Percentiles rank a stretch among this genome's conserved stretches.
Evolutionary conservation across 805 yeast genomes (phyloP).

Genomic region (Ogataea degrootiae): DNA sequence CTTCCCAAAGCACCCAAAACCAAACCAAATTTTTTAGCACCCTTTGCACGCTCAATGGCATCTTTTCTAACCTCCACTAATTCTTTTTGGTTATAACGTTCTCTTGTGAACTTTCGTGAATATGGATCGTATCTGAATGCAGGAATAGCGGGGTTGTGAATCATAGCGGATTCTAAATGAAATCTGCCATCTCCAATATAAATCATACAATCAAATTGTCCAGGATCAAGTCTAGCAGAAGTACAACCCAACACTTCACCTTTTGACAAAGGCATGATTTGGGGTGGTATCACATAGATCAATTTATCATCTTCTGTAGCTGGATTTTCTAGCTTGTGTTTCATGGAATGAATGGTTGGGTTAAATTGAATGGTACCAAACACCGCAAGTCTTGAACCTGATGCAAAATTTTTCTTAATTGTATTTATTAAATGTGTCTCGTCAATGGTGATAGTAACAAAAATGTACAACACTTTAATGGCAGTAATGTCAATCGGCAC

Average conservation of each 20-base stretch:
- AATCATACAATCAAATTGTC: constrained; percentile 71
- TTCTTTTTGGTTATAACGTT: constrained; percentile 82
- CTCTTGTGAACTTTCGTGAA: constrained; percentile 83
- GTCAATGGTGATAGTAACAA: constrained; percentile 89
- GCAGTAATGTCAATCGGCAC: constrained; percentile 91
- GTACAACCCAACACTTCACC: constrained; percentile 98
- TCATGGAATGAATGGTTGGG: constrained; percentile 82
- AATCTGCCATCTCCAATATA: constrained; percentile 96
- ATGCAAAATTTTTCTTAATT: constrained; percentile 58
- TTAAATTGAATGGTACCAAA: constrained; percentile 97
- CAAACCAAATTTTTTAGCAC: constrained; percentile 68
- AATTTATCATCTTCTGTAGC: constrained; percentile 31
- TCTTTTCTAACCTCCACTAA: constrained; percentile 67
- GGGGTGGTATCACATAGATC: constrained; percentile 76
- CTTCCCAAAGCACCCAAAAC: constrained; percentile 92
- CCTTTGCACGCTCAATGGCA: constrained; percentile 62
- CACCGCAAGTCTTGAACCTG: constrained; percentile 67
- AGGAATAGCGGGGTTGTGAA: constrained; percentile 88
- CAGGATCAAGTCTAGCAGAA: constrained; percentile 68
- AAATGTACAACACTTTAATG: constrained; percentile 89
- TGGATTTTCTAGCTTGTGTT: constrained; percentile 48
- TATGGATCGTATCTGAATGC: constrained; percentile 96
- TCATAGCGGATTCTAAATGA: constrained; percentile 94
- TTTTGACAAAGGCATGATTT: constrained; percentile 84
- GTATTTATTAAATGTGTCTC: constrained; percentile 78